phyloP scores from a whole-genome alignment of 2,329 filamentous ascomycete species.

The Parascedosporium putredinis region DNA sequence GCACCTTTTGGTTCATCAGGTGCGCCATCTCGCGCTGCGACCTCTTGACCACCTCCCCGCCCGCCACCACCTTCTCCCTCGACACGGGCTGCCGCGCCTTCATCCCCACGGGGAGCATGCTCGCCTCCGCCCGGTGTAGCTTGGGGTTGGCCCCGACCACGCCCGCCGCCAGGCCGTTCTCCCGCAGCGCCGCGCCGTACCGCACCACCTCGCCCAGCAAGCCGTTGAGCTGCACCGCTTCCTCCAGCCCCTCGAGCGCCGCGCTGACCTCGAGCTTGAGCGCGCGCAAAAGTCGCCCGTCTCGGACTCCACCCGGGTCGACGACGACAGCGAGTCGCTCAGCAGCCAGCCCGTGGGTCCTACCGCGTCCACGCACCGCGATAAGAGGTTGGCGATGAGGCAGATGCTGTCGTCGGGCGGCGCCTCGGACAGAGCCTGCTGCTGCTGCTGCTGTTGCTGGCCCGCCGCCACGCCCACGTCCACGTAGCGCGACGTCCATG shows the following conservation, averaged over 20 bases:
- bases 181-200: conserved; percentile 36
- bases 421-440: no score
- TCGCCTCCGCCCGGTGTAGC: conserved; percentile 4
- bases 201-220: conserved; percentile 56
- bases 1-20: conserved; percentile 68
- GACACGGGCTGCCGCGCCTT: conserved; percentile 45
- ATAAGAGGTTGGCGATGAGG: conserved; percentile 61
- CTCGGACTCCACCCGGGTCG: conserved; percentile 30
- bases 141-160: background rate
- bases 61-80: conserved; percentile 49
- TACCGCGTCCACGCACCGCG: conserved; percentile 65
- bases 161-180: background rate
- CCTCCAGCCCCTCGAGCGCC: conserved; percentile 61
- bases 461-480: conserved; percentile 36
- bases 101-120: conserved; percentile 62
- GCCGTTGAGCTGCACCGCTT: conserved; percentile 54
- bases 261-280: conserved; percentile 60
- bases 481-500: conserved; percentile 65
- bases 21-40: conserved; percentile 65
- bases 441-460: no score
- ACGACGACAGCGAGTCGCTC: conserved; percentile 43
- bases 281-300: conserved; percentile 54
- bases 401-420: conserved; percentile 59
- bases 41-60: conserved; percentile 60
- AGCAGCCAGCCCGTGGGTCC: conserved; percentile 65